A percentile compares a stretch with the other conserved stretches of the same genome.
Conservation (phyloP, 2,329 filamentous ascomycete species). For the Trichoderma brevicompactum region DNA sequence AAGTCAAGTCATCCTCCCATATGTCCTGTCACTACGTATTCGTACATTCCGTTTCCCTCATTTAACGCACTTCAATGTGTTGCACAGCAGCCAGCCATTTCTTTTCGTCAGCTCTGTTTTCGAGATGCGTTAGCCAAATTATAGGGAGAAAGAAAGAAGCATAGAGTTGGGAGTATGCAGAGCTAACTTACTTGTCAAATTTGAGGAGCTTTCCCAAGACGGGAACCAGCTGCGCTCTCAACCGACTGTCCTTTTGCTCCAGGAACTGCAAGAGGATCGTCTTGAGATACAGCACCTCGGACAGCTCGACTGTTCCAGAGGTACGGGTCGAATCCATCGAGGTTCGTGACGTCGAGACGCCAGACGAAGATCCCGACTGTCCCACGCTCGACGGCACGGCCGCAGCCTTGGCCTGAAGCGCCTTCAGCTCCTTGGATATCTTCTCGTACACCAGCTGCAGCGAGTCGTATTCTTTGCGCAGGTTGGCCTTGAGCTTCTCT, state of each 20-base stretch:
- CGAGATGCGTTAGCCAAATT: not conserved
- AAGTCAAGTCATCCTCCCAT: not conserved
- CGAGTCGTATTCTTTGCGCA: slow-evolving; percentile 78
- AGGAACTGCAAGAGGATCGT: slow-evolving; percentile 81
- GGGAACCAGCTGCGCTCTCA: slow-evolving; percentile 75
- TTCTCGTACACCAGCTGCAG: slow-evolving; percentile 77
- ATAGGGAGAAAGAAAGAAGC: not conserved
- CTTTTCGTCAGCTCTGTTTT: slow-evolving; percentile 35
- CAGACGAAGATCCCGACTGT: not conserved
- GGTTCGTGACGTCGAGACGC: slow-evolving; percentile 49
- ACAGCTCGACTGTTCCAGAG: slow-evolving; percentile 35
- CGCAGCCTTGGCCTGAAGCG: slow-evolving; percentile 52
- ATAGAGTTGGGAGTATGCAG: too few species aligned
- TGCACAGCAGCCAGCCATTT: slow-evolving; percentile 38
- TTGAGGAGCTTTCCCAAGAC: slow-evolving; percentile 76
- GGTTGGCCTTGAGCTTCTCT: slow-evolving; percentile 78
- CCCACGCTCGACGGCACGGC: slow-evolving; percentile 38
- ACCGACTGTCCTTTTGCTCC: slow-evolving; percentile 77
- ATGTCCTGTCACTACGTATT: not conserved
- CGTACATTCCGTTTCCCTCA: not conserved
- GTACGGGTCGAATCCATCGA: slow-evolving; percentile 46
- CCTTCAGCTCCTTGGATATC: slow-evolving; percentile 68
- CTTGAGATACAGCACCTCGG: slow-evolving; percentile 72
- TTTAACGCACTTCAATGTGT: slow-evolving; percentile 33
- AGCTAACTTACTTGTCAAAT: slow-evolving; percentile 69